Conservation (phyloP, 208 protist genomes). For the Leptomonas pyrrhocoris region DNA sequence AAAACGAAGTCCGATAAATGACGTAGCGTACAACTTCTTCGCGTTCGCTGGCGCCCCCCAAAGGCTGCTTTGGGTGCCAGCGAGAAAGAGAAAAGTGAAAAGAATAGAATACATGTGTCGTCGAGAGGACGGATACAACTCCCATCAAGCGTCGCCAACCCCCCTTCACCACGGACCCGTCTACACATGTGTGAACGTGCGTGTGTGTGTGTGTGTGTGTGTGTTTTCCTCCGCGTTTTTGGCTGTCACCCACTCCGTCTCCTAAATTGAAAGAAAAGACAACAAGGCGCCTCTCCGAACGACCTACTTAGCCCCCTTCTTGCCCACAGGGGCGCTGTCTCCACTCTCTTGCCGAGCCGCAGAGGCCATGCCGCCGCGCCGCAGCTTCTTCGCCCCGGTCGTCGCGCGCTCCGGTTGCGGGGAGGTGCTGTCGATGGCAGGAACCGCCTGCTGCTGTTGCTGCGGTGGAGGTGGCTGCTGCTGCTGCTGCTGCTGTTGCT, state of each 20-base stretch:
- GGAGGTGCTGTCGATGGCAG: conserved; percentile 46
- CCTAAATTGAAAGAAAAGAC: background rate
- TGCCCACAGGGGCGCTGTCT: conserved; percentile 13
- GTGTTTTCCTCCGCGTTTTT: too few species aligned
- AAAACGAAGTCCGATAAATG: too few species aligned
- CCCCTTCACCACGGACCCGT: too few species aligned
- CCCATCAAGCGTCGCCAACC: too few species aligned
- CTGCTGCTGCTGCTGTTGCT: conserved; percentile 30
- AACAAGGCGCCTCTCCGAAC: background rate
- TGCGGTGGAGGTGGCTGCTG: conserved; percentile 8
- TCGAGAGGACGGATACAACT: too few species aligned
- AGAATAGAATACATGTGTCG: too few species aligned
- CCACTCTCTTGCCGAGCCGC: conserved; percentile 28
- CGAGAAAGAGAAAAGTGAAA: too few species aligned
- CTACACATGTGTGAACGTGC: too few species aligned
- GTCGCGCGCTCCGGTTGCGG: conserved; percentile 40
- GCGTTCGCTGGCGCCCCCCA: too few species aligned
- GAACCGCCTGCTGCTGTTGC: conserved; percentile 39
- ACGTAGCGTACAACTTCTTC: too few species aligned
- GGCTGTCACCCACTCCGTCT: background rate
- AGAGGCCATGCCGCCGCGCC: conserved; percentile 48
- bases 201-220: too few species aligned
- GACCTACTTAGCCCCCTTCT: conserved; percentile 26
- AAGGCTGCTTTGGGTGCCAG: too few species aligned
- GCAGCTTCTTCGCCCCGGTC: conserved; percentile 40